Base-by-base conservation (phyloP, 305 asterid genomes). In the Fraxinus velutina region DNA sequence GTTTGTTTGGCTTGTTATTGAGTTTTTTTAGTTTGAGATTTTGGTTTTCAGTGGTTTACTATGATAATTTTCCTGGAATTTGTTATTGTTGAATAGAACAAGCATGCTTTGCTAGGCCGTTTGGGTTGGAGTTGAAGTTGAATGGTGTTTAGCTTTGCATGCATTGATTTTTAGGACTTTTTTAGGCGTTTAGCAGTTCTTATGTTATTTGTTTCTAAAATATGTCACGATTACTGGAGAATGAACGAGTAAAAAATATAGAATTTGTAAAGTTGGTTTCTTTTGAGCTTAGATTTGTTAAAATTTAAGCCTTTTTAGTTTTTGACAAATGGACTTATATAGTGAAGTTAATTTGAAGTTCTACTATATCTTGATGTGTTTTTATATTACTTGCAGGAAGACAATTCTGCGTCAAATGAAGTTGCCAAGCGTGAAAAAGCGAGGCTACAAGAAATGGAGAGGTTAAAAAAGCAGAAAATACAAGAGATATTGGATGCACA, bases 401-500 rank as follows among this genome's bases (percentile, higher is more conserved):
- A 84, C 19, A 89, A 86, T 70, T 87, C 37, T 42, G 78, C 62
- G 79, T 78, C 87, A 62, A 87, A 83, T 85, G 95, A 85, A 83
- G 75, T 91, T 52, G 87, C 92, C 8, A 93, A 94, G 89, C 97
- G 94, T 44, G 99, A 96, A 84, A 96, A 79, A 74, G 86, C 88
- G 10, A 87, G 97, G 86, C 89, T 94, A 19, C 92, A 85, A 62
- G 94, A 96, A 37, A 86, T 89, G 92, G 85, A 87, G 70, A 84
- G 76, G 83, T 57, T 88, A 83, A 89, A 89, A 86, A 87, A 83
- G 81, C 88, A 86, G 81, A 89, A 89, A 75, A 84, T 89, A 78
- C 92, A 87, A 82, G 90, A 86, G 22, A 87, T 89, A 8, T 81
- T 89, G 87, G 88, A 86, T 55, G 84, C 81, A 24, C 92, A 89